These are phyloP conservation scores for Colletotrichum karsti DNA, from an alignment of 2,329 filamentous ascomycete species.

Conservation along the genomic window DNA sequence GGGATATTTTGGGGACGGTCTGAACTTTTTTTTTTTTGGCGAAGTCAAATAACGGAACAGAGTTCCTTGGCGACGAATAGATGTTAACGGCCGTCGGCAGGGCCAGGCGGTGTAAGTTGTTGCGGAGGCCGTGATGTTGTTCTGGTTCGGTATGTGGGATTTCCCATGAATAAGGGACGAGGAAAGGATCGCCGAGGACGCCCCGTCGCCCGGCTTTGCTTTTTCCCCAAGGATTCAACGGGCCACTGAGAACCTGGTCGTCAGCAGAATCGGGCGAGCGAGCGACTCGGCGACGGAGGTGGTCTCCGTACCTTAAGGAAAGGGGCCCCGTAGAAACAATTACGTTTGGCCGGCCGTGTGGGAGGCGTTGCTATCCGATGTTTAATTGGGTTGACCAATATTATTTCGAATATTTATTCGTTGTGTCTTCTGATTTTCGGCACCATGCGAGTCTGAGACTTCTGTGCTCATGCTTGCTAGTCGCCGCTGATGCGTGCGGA, in stretches of 20 bases:
- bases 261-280: background rate
- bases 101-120: too few species aligned
- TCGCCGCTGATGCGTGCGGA: background rate
- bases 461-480: background rate
- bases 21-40: background rate
- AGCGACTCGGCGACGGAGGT: background rate
- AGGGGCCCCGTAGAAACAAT: too few species aligned
- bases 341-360: constrained; percentile 4
- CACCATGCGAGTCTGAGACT: background rate
- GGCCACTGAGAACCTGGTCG: background rate
- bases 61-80: background rate
- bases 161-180: background rate
- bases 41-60: background rate
- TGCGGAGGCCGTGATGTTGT: too few species aligned
- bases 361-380: background rate
- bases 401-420: background rate
- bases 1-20: background rate
- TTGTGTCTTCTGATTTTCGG: background rate
- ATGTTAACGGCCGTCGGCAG: too few species aligned
- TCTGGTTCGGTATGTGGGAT: background rate
- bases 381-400: background rate
- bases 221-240: too few species aligned
- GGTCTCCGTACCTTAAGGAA: background rate
- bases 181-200: background rate
- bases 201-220: background rate